Evolutionary conservation across 805 yeast genomes (phyloP), one percentile per base, ranked within the genome.

Genomic region (Sugiyamaella floridensis): DNA sequence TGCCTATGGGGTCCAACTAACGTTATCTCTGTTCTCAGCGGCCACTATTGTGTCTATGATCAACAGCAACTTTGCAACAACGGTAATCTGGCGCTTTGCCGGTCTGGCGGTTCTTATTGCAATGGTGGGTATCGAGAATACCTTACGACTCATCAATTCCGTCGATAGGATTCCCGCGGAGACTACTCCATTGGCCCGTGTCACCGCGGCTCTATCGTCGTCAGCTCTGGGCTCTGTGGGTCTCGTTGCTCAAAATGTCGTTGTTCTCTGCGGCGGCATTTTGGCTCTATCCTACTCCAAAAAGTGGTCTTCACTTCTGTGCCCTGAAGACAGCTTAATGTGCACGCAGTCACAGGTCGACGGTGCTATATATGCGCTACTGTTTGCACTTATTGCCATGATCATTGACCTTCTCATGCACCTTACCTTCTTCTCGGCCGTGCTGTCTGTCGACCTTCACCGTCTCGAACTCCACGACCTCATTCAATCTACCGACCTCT

Each of bases 361-460:
- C 19, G 41, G 34, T 32, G 26, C 20, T 22, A 32, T 32, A 32
- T 32, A 32, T 14, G 41, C 73, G 44, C 76, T 80, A 50, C 57
- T 74, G 10, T 80, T 80, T 60, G 67, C 78, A 0, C 59, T 75
- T 1, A 49, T 76, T 28, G 76, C 83, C 0, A 58, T 85, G n/a
- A 28, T 79, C 1, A 66, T 83, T 41, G 87, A 85, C 57, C 85
- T 80, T 61, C 52, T 76, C 4, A 68, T 87, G 40, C 88, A 83
- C 58, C 62, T 81, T 47, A 78, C 90, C 1, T 86, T 74, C 64
- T 78, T 86, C 54, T 71, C 82, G 1, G 81, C 89, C 0, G 79
- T 86, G 1, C 68, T 86, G 29, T 75, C 84, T 15, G 77, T 87
- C 40, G 95, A 88, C 67, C 68, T 82, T 29, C 76, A 82, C 46